Base-by-base conservation (phyloP, 2,329 filamentous ascomycete species). In the Colletotrichum sidae region DNA sequence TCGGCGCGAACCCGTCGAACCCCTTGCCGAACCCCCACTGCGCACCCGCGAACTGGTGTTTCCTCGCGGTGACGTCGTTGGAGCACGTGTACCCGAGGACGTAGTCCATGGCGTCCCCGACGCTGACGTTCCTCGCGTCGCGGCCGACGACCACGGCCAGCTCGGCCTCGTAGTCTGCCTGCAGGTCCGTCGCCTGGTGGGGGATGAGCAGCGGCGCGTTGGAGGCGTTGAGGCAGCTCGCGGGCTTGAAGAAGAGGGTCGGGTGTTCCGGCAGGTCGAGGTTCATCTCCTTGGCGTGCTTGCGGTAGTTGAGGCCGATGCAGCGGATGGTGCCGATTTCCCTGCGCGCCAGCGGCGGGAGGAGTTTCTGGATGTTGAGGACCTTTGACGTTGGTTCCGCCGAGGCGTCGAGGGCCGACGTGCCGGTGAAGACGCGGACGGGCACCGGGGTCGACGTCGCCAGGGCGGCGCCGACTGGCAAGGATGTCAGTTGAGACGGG, bases 301-400 rank as follows among this genome's bases (percentile, higher is more conserved):
- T 70, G 49, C 69, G 70, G 57, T 72, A 73, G 66, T 86, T 85
- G 46, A 86, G 70, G 1, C 84, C 83, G 68, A 86, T 79, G 69
- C 84, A 85, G 47, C 83, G 74, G 55, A 89, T 86, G 0, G 85
- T 84, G 33, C 86, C 86, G 54, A 85, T 81, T 68, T 87, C 84
- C 17, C 71, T 71, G 58, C 77, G 74, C 1, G 81, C 72, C 25
- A 87, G 68, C 8, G 85, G 84, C n/a, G 65, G 61, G 1, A 67
- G 34, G 1, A 67, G 55, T 34, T 65, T 70, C 34, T 67, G 61
- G 33, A 71, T 65, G 9, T 50, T 65, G 6, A 69, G 58, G 17
- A 84, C 81, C 25, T 69, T 67, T 6, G 69, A 66, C 6, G 71
- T 72, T 47, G 70, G 70, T 35, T 60, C 56, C 56, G 76, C 61